A percentile compares a stretch with the other conserved stretches of the same genome.
Evolutionary conservation across 352 stramenopile species (phyloP).

Genomic region (Phytophthora syringae): DNA sequence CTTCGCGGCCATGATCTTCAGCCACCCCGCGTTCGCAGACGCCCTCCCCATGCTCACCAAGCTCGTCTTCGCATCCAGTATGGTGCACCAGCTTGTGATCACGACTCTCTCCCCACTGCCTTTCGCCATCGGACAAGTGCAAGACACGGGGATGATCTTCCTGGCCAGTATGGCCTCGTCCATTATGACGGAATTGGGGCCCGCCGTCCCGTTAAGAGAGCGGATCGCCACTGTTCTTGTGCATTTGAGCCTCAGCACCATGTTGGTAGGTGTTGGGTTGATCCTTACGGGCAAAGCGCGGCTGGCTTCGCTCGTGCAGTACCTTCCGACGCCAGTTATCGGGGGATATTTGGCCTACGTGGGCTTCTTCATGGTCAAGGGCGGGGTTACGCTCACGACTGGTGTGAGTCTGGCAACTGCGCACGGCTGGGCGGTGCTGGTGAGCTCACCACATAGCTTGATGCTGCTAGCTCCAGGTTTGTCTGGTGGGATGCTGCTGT

Average conservation of each 20-base stretch:
- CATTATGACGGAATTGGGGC: constrained; percentile 83
- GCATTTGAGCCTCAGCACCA: constrained; percentile 91
- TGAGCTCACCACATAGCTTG: constrained; percentile 55
- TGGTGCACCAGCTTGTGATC: constrained; percentile 96
- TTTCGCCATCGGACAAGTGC: constrained; percentile 97
- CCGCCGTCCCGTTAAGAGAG: constrained; percentile 55
- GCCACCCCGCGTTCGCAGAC: constrained; percentile 57
- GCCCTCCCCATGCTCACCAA: constrained; percentile 84
- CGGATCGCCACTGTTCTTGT: constrained; percentile 93
- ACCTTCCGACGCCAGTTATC: constrained; percentile 95
- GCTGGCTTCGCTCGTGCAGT: constrained; percentile 95
- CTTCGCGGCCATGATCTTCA: constrained; percentile 96
- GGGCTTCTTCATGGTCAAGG: constrained; percentile 96
- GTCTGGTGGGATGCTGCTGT: constrained; percentile 73
- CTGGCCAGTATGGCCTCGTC: constrained; percentile 92
- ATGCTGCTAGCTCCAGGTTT: constrained; percentile 85
- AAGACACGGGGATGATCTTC: constrained; percentile 98
- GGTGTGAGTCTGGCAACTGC: constrained; percentile 72
- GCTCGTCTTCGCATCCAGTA: constrained; percentile 93
- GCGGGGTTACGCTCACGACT: constrained; percentile 89
- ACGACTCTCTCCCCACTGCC: constrained; percentile 89
- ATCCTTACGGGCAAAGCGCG: constrained; percentile 90
- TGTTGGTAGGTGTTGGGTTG: constrained; percentile 91
- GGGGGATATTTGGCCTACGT: constrained; percentile 97
- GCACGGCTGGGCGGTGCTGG: constrained; percentile 71